A percentile compares a stretch with the other conserved stretches of the same genome.
These are phyloP conservation scores for Populus hybrid DNA, from an alignment of 441 rosid genomes.

Conservation along the genomic window DNA sequence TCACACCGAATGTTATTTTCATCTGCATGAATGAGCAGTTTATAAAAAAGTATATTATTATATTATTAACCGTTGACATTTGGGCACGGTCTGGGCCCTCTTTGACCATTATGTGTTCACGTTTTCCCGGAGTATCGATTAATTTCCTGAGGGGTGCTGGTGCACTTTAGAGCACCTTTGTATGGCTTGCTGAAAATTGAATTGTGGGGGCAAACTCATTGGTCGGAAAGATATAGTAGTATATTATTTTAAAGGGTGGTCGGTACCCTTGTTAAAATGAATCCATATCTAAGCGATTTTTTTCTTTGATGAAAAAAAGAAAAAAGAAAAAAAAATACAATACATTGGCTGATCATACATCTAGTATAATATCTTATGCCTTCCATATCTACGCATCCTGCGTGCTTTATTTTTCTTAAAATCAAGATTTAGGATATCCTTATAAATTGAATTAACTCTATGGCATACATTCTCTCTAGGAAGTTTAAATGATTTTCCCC, in stretches of 20 bases:
- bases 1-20: not conserved
- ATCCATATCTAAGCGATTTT: not conserved
- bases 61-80: not conserved
- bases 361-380: no score
- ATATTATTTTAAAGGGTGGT: not conserved
- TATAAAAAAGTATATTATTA: not conserved
- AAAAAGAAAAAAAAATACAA: no score
- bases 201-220: not conserved
- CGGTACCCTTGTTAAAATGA: not conserved
- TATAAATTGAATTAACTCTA: no score
- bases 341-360: no score
- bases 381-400: no score
- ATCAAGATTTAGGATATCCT: no score
- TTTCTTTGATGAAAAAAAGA: no score
- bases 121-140: not conserved
- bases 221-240: not conserved
- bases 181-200: not conserved
- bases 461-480: no score
- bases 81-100: not conserved
- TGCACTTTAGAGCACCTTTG: not conserved
- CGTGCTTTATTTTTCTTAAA: no score
- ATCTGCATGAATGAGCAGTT: not conserved
- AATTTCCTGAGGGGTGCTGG: no score
- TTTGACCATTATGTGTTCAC: not conserved
- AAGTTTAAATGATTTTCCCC: no score